Evolutionary conservation across 2,329 filamentous ascomycete genomes (phyloP), one percentile per base, ranked within the genome.

Genomic region (Penicillium rolfsii): DNA sequence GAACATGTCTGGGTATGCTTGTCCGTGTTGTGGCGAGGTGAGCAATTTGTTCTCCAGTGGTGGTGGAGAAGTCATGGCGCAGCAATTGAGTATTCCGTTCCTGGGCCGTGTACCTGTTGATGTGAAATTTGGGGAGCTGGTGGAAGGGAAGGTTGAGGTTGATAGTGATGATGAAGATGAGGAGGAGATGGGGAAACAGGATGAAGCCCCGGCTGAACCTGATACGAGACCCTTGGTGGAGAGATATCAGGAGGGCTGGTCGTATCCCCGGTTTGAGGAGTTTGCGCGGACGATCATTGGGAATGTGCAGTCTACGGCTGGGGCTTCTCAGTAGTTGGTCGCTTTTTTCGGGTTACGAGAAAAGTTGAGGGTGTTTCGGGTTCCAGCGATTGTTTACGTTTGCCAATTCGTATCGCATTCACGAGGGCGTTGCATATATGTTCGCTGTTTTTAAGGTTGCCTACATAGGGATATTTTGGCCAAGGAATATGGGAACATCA

Each of bases 11-110:
- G 80, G 80, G 0, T 82, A 81, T 72, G 75, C 80, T 54, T 82
- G 80, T 68, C 86, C 86, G 14, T 87, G 86, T 62, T 88, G 86
- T 71, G 84, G 83, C 54, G 93, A 97, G 75, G 96, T 94, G 77
- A 97, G 91, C 55, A 91, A 98, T 77, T 86, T 98, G 55, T 99
- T 99, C 75, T 92, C 89, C 55, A 93, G 91, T 58, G 95, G 95
- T 4, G 95, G 95, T 3, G 95, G 95, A 7, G 83, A 91, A 75
- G 85, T 90, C 26, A 97, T 99, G 93, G 93, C 94, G 6, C 80
- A 86, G 52, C 93, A 98, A 68, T 95, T 96, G 73, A 82, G 82
- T 0, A 91, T 98, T 38, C 86, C 85, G 16, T 98, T 97, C 70
- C 77, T 98, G 56, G 95, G 93, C 2, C 88, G 87, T 30, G 88